Evolutionary conservation across 441 rosid genomes (phyloP).

Genomic region (Cnidoscolus chayamansa): DNA sequence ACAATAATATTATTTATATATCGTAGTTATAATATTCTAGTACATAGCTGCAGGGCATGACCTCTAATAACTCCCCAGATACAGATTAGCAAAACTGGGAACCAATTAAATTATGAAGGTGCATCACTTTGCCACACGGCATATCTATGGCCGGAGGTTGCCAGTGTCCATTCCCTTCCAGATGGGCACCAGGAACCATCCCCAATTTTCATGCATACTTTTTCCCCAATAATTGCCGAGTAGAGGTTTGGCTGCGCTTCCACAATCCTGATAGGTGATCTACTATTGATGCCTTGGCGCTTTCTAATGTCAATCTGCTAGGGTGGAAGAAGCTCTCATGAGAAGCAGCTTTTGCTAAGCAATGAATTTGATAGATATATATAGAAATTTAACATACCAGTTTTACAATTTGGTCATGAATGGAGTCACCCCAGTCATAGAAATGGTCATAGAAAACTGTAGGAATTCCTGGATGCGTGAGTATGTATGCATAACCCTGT

Average conservation of each 20-base stretch:
- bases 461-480: conserved; percentile 90
- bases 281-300: conserved; percentile 60
- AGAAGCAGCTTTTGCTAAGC: background rate
- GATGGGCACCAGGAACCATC: conserved; percentile 88
- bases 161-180: conserved; percentile 70
- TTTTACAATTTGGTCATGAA: conserved; percentile 71
- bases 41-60: background rate
- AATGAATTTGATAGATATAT: conserved; percentile 4
- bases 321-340: conserved; percentile 8
- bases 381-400: conserved; percentile 39
- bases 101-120: background rate
- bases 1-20: background rate
- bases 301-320: conserved; percentile 63
- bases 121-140: conserved; percentile 75
- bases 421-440: conserved; percentile 64
- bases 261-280: conserved; percentile 58
- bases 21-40: background rate
- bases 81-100: background rate
- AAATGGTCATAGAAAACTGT: conserved; percentile 83
- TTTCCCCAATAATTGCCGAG: conserved; percentile 70
- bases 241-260: conserved; percentile 71
- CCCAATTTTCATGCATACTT: conserved; percentile 78
- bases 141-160: conserved; percentile 65
- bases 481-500: conserved; percentile 84
- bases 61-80: background rate